Evolutionary conservation across 345 rosid species (phyloP).

Genomic region (Litchi chinensis): DNA sequence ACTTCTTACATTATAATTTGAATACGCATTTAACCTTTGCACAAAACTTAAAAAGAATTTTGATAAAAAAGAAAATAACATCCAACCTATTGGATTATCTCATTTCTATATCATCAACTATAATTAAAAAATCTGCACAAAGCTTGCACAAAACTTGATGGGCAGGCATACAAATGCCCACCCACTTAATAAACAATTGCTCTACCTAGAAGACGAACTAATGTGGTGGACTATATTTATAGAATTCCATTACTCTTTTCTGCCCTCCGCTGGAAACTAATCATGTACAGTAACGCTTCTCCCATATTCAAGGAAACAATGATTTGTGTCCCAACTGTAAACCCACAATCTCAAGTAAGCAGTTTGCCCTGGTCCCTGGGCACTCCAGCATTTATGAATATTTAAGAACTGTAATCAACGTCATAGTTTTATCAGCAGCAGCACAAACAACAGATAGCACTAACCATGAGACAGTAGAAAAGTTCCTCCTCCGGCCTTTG

Average conservation of each 20-base stretch:
- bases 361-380: neutral
- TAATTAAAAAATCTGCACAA: neutral
- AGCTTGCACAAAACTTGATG: neutral
- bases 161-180: neutral
- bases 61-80: too few relatives aligned
- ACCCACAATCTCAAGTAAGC: neutral
- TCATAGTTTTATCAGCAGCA: neutral
- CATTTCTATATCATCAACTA: neutral
- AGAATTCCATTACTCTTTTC: neutral
- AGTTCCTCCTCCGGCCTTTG: conserved; percentile 38
- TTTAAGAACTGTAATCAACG: neutral
- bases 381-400: neutral
- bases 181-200: neutral
- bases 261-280: neutral
- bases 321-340: neutral
- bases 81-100: too few relatives aligned
- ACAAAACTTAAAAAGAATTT: too few relatives aligned
- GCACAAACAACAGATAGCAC: neutral
- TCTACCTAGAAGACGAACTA: neutral
- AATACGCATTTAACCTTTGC: too few relatives aligned
- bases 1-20: too few relatives aligned
- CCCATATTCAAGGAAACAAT: neutral
- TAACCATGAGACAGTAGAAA: neutral
- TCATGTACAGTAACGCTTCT: neutral
- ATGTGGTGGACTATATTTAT: neutral